Evolutionary conservation across 2,329 filamentous ascomycete genomes (phyloP), one percentile per base, ranked within the genome.

Genomic region (Xylariaceae sp.): DNA sequence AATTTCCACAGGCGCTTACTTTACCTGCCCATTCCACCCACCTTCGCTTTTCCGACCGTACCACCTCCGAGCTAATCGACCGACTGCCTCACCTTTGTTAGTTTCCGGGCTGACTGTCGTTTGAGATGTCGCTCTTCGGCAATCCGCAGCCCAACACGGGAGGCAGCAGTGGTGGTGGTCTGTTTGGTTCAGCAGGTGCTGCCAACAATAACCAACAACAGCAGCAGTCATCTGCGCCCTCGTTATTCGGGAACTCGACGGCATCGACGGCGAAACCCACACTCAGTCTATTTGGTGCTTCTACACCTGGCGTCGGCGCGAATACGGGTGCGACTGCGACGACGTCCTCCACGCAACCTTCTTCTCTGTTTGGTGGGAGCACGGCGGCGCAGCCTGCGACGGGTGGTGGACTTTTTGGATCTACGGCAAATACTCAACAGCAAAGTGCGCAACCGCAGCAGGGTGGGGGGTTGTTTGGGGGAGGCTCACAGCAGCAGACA

Each of bases 111-210:
- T 26, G 22, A 11, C 22, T 15, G 35, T 19, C 19, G 34, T 34
- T 26, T 37, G 34, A 34, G 30, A 59, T 58, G 55, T 55, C 54
- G 46, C 35, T 53, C 17, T 58, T 57, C 34, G 36, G 40, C 39
- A 48, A 45, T 9, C 40, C 39, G 9, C 46, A 48, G 42, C 22
- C 40, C n/a, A 17, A 44, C 13, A 30, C 33, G 12, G 19, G 30
- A 4, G 19, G 24, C 3, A 19, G 9, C 16, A n/a, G 33, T 37
- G 37, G 24, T n/a, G 37, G 43, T 9, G 37, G 38, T 30, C 34
- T 45, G 35, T 48, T 50, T 31, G 46, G 38, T 34, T 26, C 30
- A 4, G 9, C 15, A 17, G 38, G 11, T 19, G 4, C 39, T 8
- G 17, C 9, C 11, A 32, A 8, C 13, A 13, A n/a, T 15, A 32